phyloP scores from a whole-genome alignment of 768 basidiomycete species.

The Panaeolus papilionaceus region DNA sequence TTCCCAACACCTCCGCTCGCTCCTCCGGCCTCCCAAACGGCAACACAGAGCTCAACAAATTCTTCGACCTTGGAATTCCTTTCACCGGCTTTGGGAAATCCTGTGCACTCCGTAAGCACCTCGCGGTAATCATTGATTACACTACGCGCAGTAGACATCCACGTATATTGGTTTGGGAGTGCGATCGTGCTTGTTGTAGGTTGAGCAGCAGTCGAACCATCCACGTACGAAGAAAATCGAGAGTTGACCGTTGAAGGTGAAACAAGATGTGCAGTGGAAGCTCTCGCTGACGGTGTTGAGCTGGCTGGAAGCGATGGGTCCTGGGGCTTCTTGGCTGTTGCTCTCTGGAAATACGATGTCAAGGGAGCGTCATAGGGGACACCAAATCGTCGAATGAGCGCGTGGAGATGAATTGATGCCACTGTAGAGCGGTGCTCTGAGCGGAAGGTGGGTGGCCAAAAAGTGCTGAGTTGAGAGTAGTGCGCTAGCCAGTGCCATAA shows the following conservation, averaged over 20 bases:
- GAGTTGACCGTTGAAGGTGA: slow-evolving; percentile 20
- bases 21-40: slow-evolving; percentile 86
- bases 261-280: slow-evolving; percentile 20
- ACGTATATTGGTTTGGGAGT: slow-evolving; percentile 46
- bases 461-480: slow-evolving; percentile 64
- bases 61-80: slow-evolving; percentile 81
- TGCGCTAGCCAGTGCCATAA: slow-evolving; percentile 70
- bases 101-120: slow-evolving; percentile 70
- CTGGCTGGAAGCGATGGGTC: neutral
- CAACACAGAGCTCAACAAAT: slow-evolving; percentile 81
- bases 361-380: slow-evolving; percentile 15
- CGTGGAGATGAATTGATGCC: slow-evolving; percentile 73
- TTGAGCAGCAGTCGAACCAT: slow-evolving; percentile 15
- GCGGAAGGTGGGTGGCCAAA: slow-evolving; percentile 85
- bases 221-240: slow-evolving; percentile 22
- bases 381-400: slow-evolving; percentile 62
- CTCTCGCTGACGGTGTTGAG: neutral
- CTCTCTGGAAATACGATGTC: slow-evolving; percentile 12
- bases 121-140: slow-evolving; percentile 76
- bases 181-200: slow-evolving; percentile 17
- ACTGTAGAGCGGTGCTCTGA: slow-evolving; percentile 77
- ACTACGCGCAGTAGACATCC: slow-evolving; percentile 69
- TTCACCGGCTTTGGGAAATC: slow-evolving; percentile 84
- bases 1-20: slow-evolving; percentile 49
- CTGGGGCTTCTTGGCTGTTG: neutral